Base-by-base conservation (phyloP, 1,139 yeast genomes). In the Hansenula sp. region DNA sequence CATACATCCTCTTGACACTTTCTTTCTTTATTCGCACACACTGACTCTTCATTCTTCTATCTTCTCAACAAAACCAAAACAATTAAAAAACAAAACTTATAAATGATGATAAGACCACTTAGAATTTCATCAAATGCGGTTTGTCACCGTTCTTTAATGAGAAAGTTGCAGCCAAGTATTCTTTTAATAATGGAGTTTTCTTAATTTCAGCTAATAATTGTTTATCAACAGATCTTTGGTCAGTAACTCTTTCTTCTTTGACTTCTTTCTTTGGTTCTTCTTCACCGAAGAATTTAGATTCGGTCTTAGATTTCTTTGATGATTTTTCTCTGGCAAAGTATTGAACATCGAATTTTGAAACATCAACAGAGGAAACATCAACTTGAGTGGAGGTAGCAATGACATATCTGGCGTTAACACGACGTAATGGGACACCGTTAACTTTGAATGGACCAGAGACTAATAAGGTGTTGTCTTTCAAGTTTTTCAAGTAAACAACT, bases 371-470 rank as follows among this genome's bases (percentile, higher is more conserved):
- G 47, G 78, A 74, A 58, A 87, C 81, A 58, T 77, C 72, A 63
- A 89, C 84, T 70, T 77, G 72, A 71, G 96, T 89, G 60, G 96
- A 85, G 68, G 96, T 89, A 66, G 96, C 96, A 74, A 89, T 89
- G 62, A 89, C 96, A 74, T 89, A 89, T 73, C 94, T 86, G 61
- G 96, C 82, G 74, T 88, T 89, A 61, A 89, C 96, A 79, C 96
- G 85, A 81, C 95, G 85, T 71, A 88, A 82, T 72, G 96, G 96
- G 57, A 89, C 96, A 78, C 96, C 96, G 75, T 89, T 89, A 64
- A 89, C 83, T 81, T 88, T 89, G 94, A 88, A 89, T 64, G 96
- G 96, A 67, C 96, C 96, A 50, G 95, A 76, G 54, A 89, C 95
- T 67, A 89, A 83, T 65, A 89, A 78, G 56, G 96, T 88, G 86